phyloP scores from a whole-genome alignment of 495 filamentous ascomycete species.

The Aspergillus egyptiacus region DNA sequence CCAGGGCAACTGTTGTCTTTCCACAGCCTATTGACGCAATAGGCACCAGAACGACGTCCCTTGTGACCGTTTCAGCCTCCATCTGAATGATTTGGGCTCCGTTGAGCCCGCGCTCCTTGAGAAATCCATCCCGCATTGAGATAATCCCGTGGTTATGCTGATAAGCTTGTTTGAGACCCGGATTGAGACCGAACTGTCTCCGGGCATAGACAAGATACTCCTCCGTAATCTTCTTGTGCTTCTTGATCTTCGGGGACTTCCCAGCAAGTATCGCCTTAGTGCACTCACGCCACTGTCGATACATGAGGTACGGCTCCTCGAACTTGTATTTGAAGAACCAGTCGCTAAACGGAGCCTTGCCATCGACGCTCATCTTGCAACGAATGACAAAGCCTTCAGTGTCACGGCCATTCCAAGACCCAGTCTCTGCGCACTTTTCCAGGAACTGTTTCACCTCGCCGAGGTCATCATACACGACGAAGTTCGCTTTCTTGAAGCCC shows the following conservation, averaged over 20 bases:
- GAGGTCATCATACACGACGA: constrained; percentile 70
- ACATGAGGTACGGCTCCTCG: constrained; percentile 97
- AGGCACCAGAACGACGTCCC: constrained; percentile 71
- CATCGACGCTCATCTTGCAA: constrained; percentile 59
- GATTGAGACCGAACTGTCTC: constrained; percentile 59
- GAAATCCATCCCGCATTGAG: constrained; percentile 75
- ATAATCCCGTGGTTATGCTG: constrained; percentile 95
- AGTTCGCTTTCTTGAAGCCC: constrained; percentile 88
- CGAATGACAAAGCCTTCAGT: constrained; percentile 97
- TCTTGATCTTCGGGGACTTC: constrained; percentile 66
- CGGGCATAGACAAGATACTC: constrained; percentile 82
- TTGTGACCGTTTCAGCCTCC: constrained; percentile 50
- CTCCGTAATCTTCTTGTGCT: constrained; percentile 85
- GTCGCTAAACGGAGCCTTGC: constrained; percentile 54
- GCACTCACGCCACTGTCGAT: constrained; percentile 95
- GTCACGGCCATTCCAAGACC: constrained; percentile 80
- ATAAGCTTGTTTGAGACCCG: constrained; percentile 59
- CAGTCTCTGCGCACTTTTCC: constrained; percentile 74
- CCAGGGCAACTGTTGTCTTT: constrained; percentile 88
- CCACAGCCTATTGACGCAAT: constrained; percentile 93
- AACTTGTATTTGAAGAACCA: constrained; percentile 99
- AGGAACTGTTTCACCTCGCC: constrained; percentile 69
- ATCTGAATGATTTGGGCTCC: constrained; percentile 76
- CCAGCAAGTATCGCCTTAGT: constrained; percentile 85
- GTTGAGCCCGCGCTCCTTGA: constrained; percentile 71